Evolutionary conservation across 306 rosid genomes (phyloP), one percentile per base, ranked within the genome.

Genomic region (Astragalus membranaceus): DNA sequence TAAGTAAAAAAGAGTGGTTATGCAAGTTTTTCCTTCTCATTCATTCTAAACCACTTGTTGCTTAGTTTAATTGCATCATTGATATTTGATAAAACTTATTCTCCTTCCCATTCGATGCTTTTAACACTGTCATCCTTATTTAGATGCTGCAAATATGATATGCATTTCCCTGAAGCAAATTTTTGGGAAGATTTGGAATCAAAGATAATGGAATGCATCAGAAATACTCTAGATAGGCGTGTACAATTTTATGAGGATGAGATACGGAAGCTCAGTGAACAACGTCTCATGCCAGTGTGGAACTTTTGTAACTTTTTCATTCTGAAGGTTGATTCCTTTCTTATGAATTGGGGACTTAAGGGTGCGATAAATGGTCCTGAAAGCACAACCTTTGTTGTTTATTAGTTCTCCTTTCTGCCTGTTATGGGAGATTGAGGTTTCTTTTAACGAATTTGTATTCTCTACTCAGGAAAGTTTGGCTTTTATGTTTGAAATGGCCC

Each of bases 101-200:
- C 70, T 62, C 60, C 63, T 69, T 80, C 51, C 51, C 37, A 76
- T 30, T 74, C 43, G 44, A 71, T 54, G 62, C 61, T 80, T 49
- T 42, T 79, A 50, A 72, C 64, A 32, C 53, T 79, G 59, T 77
- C 66, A 58, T 51, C 70, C 74, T 70, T 78, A 67, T 69, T 81
- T 80, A 95, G 99, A 87, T 95, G 99, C 82, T 89, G 99, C 89
- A 95, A 91, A 82, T 87, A 81, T 47, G 97, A 91, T 82, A 70
- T 95, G 52, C 90, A 84, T 80, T 60, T 74, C 66, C 95, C 95
- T 61, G 99, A 89, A 76, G 87, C 91, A 80, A 86, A 78, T 81
- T 95, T 95, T 86, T 95, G 97, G 99, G 99, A 89, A 66, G 99
- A 91, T 76, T 80, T 91, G 80, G 97, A 95, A 77, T 83, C 92